Base-by-base conservation (phyloP, 164 flowering plant genomes). In the Sextonia rubra region DNA sequence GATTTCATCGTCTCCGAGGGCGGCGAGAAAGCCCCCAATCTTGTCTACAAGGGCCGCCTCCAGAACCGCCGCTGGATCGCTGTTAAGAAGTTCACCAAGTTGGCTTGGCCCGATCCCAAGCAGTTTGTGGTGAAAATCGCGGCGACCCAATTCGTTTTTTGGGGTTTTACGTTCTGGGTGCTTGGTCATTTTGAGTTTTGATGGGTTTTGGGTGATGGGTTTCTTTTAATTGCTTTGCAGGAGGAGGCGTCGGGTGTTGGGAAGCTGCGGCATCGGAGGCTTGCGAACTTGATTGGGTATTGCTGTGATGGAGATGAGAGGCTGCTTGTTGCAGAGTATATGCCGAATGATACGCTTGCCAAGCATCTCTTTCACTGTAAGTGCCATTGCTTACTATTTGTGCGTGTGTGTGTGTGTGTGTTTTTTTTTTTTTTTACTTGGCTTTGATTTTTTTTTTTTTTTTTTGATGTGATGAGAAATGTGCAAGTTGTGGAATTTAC, bases 281-380 rank as follows among this genome's bases (percentile, higher is more conserved):
- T 93, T 22, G 98, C 97, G 0, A 96, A 93, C 90, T 84, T 96
- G 85, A 92, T 96, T 52, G 99, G 99, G 15, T 96, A 91, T 44
- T 96, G 99, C 78, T 93, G 97, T 70, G 97, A 96, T 27, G 97
- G 95, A 0, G 99, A 96, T 68, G 98, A 92, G 88, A 83, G 99
- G 80, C 75, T 96, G 76, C 88, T 96, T 22, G 94, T 93, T 68
- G 99, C 99, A 0, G 98, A 96, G 83, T 96, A 80, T 80, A 96
- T 96, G 99, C 93, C 94, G 20, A 91, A 93, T 69, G 97, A 96
- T 75, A 96, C 97, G 5, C 95, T 96, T 32, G 91, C 99, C 5
- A 96, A 90, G 78, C 97, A 96, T 90, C 86, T 96, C 5, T 96
- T 96, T 73, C 99, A 96, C 83, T 96, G 99, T 96, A 86, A 66